Conservation (phyloP, 2,329 filamentous ascomycete genomes). For the Cryphonectria parasitica region DNA sequence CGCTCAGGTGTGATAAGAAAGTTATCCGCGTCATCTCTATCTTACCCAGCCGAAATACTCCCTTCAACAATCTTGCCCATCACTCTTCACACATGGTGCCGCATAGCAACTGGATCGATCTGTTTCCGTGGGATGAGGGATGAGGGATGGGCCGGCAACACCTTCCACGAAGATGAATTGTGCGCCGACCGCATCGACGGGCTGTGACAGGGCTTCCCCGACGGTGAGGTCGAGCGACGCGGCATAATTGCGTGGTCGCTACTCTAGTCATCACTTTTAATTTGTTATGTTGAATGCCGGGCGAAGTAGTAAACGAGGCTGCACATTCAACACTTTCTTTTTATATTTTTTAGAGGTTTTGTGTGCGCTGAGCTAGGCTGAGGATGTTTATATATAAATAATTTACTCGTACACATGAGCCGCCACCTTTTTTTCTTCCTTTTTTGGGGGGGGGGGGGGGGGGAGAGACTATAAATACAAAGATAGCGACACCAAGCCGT, state of each 20-base stretch:
- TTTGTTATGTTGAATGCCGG: no score
- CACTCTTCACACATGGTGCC: slow-evolving; percentile 40
- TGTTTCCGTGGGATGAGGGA: slow-evolving; percentile 43
- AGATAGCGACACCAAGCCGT: no score
- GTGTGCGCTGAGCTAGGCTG: no score
- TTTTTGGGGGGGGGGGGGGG: no score
- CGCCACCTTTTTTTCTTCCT: no score
- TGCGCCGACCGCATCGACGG: slow-evolving; percentile 48
- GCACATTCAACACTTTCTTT: no score
- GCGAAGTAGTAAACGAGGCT: no score
- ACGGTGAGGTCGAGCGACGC: slow-evolving; percentile 44
- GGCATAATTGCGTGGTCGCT: slow-evolving; percentile 49
- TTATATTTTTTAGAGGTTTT: no score
- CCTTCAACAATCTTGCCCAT: slow-evolving; percentile 44
- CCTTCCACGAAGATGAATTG: slow-evolving; percentile 48
- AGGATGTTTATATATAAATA: no score
- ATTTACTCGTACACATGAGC: no score
- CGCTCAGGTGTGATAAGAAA: slow-evolving; percentile 37
- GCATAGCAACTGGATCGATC: slow-evolving; percentile 48
- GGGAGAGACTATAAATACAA: slow-evolving; percentile 33
- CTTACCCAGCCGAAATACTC: slow-evolving; percentile 35
- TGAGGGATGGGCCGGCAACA: slow-evolving; percentile 42
- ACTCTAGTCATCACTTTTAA: no score
- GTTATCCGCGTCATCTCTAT: slow-evolving; percentile 37
- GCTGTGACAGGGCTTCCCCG: slow-evolving; percentile 48